Base-by-base conservation (phyloP, 2,329 filamentous ascomycete genomes). In the Neophaeococcomyces aloes region DNA sequence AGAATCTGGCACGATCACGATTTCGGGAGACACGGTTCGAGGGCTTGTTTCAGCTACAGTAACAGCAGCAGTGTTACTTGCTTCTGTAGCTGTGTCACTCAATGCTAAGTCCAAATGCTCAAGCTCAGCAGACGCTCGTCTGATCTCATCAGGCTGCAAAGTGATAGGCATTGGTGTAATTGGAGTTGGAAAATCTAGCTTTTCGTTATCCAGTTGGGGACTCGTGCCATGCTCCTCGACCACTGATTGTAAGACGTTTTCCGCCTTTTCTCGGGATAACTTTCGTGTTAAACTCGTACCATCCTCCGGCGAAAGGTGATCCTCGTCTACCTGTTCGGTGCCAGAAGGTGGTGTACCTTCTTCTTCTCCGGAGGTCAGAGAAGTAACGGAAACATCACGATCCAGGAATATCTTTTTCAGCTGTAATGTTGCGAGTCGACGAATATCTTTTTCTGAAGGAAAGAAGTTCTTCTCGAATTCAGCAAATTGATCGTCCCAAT, bases 321-420 rank as follows among this genome's bases (percentile, higher is more conserved):
- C 65, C 27, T 60, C 54, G 17, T 53, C 49, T 30, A 57, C 27
- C 3, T 52, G 52, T 14, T 56, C 54, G 29, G 64, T 61, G 1
- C 64, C 56, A 4, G 69, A 64, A 13, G 65, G 66, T 2, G 69
- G 65, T 17, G 81, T 79, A 6, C 69, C 66, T 2, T 71, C 69
- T 32, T 83, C 78, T 38, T 93, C 86, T 10, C 76, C 76, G 5
- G 81, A 78, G 4, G 73, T 71, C 13, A 88, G 66, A 1, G 84
- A 83, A 46, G 86, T 81, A 47, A 83, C 81, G 2, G 86, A 87
- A 50, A 88, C 86, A 55, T 87, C 74, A 46, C 70, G 83, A 60
- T 96, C 88, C 6, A 89, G 78, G 59, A 98, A 98, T 61, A 98
- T 85, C 61, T 93, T 94, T 60, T 85, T 89, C 45, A 98, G 70